Base-by-base conservation (phyloP, 257 asterid genomes). In the Solanum verrucosum region DNA sequence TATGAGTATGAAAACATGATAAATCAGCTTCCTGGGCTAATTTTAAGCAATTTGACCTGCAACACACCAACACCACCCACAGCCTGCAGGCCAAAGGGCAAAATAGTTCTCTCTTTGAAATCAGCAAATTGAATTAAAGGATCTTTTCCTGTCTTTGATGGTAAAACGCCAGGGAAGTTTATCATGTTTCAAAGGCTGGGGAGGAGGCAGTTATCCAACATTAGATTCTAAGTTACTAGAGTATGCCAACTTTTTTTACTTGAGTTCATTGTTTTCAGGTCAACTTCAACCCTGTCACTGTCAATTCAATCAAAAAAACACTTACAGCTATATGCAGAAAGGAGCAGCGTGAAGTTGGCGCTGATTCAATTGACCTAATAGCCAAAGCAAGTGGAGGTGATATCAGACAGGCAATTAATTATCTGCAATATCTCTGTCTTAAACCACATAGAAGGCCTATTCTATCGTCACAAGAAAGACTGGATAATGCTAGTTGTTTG, bases 371-470 rank as follows among this genome's bases (percentile, higher is more conserved):
- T 87, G 96, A 96, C 88, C 88, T 88, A 83, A 92, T 96, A 84
- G 98, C 98, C 84, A 93, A 96, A 90, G 86, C 94, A 72, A 94
- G 98, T 90, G 98, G 96, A 90, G 99, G 99, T 87, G 99, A 97
- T 90, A 93, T 97, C 81, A 91, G 99, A 92, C 92, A 94, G 70
- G 98, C 98, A 73, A 93, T 97, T 89, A 95, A 96, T 84, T 95
- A 98, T 42, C 91, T 97, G 86, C 98, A 97, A 89, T 97, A 93
- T 93, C 91, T 94, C 91, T 94, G 93, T 91, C 93, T 94, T 89
- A 92, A 92, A 89, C 94, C 93, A 83, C 88, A 88, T 71, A 89
- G 92, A 52, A 42, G 83, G 87, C 81, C 88, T 88, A 89, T 90
- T 90, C 86, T 87, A 87, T 91, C 92, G 88, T 88, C 90, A 73